These are phyloP conservation scores for Coniosporium apollinis DNA, from an alignment of 495 filamentous ascomycete genomes.

Conservation along the genomic window DNA sequence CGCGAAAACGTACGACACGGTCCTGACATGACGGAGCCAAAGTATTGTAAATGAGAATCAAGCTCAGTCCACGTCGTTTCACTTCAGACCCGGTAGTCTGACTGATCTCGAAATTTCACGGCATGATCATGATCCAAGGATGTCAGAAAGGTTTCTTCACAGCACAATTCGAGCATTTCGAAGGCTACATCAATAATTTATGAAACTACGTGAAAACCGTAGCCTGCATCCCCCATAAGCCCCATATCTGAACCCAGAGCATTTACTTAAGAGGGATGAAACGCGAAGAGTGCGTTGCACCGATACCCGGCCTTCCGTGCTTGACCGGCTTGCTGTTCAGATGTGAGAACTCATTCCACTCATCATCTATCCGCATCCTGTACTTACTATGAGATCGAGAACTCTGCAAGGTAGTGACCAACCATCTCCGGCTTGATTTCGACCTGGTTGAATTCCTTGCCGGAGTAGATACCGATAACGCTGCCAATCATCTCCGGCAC, in stretches of 20 bases:
- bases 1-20: too few relatives aligned
- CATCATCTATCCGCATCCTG: background rate
- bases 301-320: conserved; percentile 99
- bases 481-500: conserved; percentile 98
- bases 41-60: too few relatives aligned
- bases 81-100: background rate
- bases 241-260: conserved; percentile 11
- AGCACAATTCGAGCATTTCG: background rate
- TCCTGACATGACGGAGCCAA: too few relatives aligned
- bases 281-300: conserved; percentile 99
- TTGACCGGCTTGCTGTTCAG: conserved; percentile 86
- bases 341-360: conserved; percentile 20
- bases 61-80: too few relatives aligned
- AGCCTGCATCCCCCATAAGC: background rate
- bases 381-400: conserved; percentile 97
- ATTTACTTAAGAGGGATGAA: conserved; percentile 98
- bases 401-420: conserved; percentile 97
- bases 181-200: background rate
- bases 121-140: background rate
- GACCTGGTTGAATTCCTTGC: conserved; percentile 99
- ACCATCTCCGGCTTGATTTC: conserved; percentile 99
- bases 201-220: background rate
- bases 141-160: background rate
- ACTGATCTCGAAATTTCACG: background rate
- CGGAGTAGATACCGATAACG: conserved; percentile 97